These are phyloP conservation scores for Incumbomyces delicatus DNA, from an alignment of 2,329 filamentous ascomycete species.

Conservation along the genomic window DNA sequence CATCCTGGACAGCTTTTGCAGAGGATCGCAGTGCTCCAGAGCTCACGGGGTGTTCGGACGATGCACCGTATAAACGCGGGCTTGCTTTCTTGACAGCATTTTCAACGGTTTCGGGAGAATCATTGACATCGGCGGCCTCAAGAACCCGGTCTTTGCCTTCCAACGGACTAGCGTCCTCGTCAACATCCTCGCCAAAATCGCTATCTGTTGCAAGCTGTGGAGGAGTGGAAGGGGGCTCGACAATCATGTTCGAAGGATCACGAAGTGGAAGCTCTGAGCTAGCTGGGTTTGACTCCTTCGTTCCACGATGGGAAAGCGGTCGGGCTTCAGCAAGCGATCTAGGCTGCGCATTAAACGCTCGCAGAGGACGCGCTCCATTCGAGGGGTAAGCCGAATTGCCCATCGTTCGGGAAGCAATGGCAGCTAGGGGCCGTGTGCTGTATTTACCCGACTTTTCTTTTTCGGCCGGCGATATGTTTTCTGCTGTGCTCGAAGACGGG, in stretches of 20 bases:
- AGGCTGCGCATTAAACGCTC: constrained; percentile 15
- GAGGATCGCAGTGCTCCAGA: background rate
- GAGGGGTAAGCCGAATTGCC: constrained; percentile 23
- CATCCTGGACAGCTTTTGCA: background rate
- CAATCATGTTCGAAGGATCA: constrained; percentile 24
- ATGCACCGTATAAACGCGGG: background rate
- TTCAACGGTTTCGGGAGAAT: background rate
- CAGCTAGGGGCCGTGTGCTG: constrained; percentile 26
- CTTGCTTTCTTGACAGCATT: background rate
- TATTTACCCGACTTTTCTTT: constrained; percentile 52
- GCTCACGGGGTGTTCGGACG: background rate
- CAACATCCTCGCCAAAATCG: constrained; percentile 47
- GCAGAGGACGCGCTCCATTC: constrained; percentile 21
- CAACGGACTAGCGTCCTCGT: constrained; percentile 17
- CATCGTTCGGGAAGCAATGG: constrained; percentile 14
- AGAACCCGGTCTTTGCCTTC: constrained; percentile 9
- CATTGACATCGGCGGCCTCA: background rate
- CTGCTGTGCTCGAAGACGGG: constrained; percentile 49
- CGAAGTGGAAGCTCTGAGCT: constrained; percentile 17
- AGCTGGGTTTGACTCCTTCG: constrained; percentile 6
- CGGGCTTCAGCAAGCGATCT: constrained; percentile 11
- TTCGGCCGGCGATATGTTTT: constrained; percentile 80
- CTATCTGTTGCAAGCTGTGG: constrained; percentile 36
- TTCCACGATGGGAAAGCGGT: constrained; percentile 5
- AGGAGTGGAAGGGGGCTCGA: constrained; percentile 14